Conservation (phyloP, 257 asterid genomes). For the Prunella vulgaris region DNA sequence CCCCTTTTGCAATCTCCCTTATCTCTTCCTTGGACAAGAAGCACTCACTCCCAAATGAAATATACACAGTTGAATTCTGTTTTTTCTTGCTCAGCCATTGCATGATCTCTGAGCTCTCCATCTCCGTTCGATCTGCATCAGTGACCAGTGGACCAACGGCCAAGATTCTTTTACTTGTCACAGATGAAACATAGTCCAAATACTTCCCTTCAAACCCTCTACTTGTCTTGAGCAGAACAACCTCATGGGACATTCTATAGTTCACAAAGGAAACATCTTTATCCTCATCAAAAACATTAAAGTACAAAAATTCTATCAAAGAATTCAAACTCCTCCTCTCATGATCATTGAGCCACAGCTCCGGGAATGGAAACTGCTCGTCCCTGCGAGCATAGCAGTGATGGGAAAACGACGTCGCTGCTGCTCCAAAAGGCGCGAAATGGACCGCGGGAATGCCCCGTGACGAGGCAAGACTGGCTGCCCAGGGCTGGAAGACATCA, state of each 20-base stretch:
- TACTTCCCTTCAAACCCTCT: background rate
- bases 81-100: constrained; percentile 32
- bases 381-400: background rate
- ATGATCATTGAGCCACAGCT: background rate
- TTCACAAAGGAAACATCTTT: background rate
- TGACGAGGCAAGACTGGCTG: background rate
- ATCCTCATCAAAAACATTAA: constrained; percentile 10
- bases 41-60: constrained; percentile 42
- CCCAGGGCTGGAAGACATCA: constrained; percentile 25
- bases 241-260: background rate
- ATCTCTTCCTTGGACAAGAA: constrained; percentile 32
- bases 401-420: background rate
- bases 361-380: constrained; percentile 2
- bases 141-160: constrained; percentile 1
- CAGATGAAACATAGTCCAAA: background rate
- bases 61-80: constrained; percentile 25
- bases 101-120: constrained; percentile 17
- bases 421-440: constrained; percentile 16
- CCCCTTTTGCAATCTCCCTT: constrained; percentile 32
- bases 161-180: background rate
- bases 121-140: background rate
- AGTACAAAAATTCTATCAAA: background rate
- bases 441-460: background rate
- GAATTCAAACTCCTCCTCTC: background rate
- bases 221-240: background rate